These are phyloP conservation scores for Veloporphyrellus conicus DNA, from an alignment of 1,284 basidiomycete genomes.

Conservation along the genomic window DNA sequence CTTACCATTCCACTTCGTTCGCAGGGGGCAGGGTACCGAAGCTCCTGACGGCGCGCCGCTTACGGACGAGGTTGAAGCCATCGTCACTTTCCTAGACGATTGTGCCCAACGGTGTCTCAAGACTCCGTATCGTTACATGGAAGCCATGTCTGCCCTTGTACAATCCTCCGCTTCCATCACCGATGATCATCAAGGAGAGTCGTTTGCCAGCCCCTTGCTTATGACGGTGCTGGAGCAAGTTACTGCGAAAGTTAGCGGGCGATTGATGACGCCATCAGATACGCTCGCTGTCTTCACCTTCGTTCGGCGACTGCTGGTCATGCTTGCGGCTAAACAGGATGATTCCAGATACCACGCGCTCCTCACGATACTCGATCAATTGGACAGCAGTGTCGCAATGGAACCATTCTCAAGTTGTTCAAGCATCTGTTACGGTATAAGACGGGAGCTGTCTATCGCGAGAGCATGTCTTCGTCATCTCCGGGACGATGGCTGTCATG, in stretches of 20 bases:
- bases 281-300: slow-evolving; percentile 60
- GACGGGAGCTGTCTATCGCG: slow-evolving; percentile 43
- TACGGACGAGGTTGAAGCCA: slow-evolving; percentile 55
- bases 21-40: slow-evolving; percentile 36
- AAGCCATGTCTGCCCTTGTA: slow-evolving; percentile 43
- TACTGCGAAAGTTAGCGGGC: slow-evolving; percentile 53
- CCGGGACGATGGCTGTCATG: slow-evolving; percentile 9
- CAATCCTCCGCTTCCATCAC: slow-evolving; percentile 5
- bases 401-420: slow-evolving; percentile 34
- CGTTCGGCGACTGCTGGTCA: slow-evolving; percentile 55
- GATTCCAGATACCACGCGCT: slow-evolving; percentile 35
- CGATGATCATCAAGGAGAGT: slow-evolving; percentile 7
- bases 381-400: slow-evolving; percentile 34
- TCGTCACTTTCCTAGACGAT: slow-evolving; percentile 80
- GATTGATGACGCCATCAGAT: slow-evolving; percentile 55
- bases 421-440: slow-evolving; percentile 43
- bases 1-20: slow-evolving; percentile 39
- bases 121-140: slow-evolving; percentile 85
- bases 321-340: slow-evolving; percentile 53
- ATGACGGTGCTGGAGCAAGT: slow-evolving; percentile 77
- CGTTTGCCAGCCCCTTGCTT: slow-evolving; percentile 65
- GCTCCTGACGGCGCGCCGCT: slow-evolving; percentile 52
- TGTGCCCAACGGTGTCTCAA: slow-evolving; percentile 81
- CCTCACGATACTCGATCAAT: slow-evolving; percentile 34
- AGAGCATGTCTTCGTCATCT: slow-evolving; percentile 33